These are phyloP conservation scores for Aspergillus melleus DNA, from an alignment of 2,329 filamentous ascomycete genomes.

Conservation along the genomic window DNA sequence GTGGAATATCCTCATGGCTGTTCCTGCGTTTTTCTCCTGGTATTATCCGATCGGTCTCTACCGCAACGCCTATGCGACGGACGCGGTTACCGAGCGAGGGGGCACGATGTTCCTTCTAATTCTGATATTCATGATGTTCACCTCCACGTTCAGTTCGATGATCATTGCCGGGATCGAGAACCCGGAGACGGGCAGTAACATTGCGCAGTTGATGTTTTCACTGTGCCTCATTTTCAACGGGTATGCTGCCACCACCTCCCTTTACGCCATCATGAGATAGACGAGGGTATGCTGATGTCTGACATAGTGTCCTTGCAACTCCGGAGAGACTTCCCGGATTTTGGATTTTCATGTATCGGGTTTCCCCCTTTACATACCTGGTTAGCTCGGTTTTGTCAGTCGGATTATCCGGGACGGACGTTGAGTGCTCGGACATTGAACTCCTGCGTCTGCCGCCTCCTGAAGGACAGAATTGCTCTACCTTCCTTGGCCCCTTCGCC, in stretches of 20 bases:
- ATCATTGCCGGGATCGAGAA: constrained; percentile 67
- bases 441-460: constrained; percentile 49
- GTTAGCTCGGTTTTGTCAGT: constrained; percentile 43
- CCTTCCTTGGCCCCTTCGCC: constrained; percentile 63
- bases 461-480: constrained; percentile 60
- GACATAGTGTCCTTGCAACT: constrained; percentile 58
- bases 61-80: constrained; percentile 35
- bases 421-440: constrained; percentile 37
- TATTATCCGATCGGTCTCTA: constrained; percentile 62
- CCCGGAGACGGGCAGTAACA: constrained; percentile 63
- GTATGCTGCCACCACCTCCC: constrained; percentile 17
- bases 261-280: background rate
- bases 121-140: constrained; percentile 67
- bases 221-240: constrained; percentile 59
- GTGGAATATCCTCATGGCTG: constrained; percentile 59
- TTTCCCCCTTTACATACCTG: constrained; percentile 65
- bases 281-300: background rate
- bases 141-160: constrained; percentile 70
- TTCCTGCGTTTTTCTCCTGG: constrained; percentile 61
- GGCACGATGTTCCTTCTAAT: constrained; percentile 64
- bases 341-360: constrained; percentile 76
- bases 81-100: constrained; percentile 51
- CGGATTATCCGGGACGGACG: constrained; percentile 30
- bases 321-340: constrained; percentile 64
- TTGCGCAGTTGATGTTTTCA: constrained; percentile 60